Conservation (phyloP, 2,329 filamentous ascomycete genomes). For the Neurospora sp. region DNA sequence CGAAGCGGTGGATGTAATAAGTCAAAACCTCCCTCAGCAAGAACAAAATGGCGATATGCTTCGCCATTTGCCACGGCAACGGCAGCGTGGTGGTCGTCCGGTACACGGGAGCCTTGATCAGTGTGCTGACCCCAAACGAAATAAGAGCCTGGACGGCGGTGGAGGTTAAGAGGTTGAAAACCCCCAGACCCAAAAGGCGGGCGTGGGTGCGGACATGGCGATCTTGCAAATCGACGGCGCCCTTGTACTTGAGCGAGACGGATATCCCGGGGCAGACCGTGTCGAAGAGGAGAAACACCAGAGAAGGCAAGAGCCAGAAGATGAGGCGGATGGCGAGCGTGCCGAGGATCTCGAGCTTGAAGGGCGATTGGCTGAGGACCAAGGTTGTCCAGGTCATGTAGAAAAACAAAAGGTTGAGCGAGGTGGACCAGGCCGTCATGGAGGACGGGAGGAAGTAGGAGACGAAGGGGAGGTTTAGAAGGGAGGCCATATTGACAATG, state of each 20-base stretch:
- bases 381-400: conserved; percentile 85
- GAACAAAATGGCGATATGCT: conserved; percentile 36
- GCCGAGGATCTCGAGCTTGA: conserved; percentile 66
- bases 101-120: conserved; percentile 33
- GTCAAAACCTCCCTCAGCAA: conserved; percentile 47
- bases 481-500: conserved; percentile 46
- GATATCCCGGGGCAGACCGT: conserved; percentile 58
- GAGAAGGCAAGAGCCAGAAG: conserved; percentile 64
- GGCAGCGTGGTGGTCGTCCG: conserved; percentile 38
- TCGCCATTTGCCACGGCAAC: conserved; percentile 42
- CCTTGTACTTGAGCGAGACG: conserved; percentile 59
- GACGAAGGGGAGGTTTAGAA: conserved; percentile 63
- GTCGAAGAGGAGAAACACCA: conserved; percentile 67
- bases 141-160: conserved; percentile 34
- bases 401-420: conserved; percentile 78
- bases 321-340: conserved; percentile 56
- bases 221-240: conserved; percentile 37
- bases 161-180: conserved; percentile 36
- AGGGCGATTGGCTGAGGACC: conserved; percentile 63
- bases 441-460: conserved; percentile 56
- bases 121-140: conserved; percentile 26
- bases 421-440: conserved; percentile 63
- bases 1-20: conserved; percentile 64
- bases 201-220: conserved; percentile 28
- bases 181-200: conserved; percentile 28